A percentile compares a stretch with the other conserved stretches of the same genome.
Conservation (phyloP, 345 rosid species). For the Linum trigynum region DNA sequence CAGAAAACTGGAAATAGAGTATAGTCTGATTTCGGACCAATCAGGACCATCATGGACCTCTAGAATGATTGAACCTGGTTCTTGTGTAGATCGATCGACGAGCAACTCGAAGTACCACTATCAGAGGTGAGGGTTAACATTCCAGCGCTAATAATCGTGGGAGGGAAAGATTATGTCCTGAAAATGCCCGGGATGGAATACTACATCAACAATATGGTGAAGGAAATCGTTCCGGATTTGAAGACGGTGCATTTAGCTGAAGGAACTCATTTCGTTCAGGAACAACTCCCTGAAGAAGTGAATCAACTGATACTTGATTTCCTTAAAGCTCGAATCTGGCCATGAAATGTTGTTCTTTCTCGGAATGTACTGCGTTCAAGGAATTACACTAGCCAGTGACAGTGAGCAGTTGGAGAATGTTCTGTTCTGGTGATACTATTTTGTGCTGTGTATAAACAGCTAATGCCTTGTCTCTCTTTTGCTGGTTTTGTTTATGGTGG, state of each 20-base stretch:
- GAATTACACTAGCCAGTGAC: too few species aligned
- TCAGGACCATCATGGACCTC: not conserved
- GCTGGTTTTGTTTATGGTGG: too few species aligned
- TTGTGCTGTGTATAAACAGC: too few species aligned
- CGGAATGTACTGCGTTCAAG: too few species aligned
- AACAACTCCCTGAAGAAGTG: not conserved
- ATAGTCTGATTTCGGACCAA: not conserved
- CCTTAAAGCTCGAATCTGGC: not conserved
- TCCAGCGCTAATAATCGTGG: constrained; percentile 1
- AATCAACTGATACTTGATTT: not conserved
- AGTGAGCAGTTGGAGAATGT: too few species aligned
- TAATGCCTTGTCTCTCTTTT: too few species aligned
- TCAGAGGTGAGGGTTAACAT: not conserved
- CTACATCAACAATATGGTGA: not conserved
- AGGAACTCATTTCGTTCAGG: constrained; percentile 3
- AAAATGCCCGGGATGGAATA: not conserved
- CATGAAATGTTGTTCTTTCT: not conserved
- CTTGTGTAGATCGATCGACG: not conserved
- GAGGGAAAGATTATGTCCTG: not conserved
- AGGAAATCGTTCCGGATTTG: not conserved
- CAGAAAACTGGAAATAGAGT: not conserved
- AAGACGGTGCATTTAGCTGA: not conserved
- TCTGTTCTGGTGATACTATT: too few species aligned
- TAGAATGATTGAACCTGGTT: not conserved
- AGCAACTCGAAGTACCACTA: not conserved